Evolutionary conservation across 2,329 filamentous ascomycete species (phyloP).

Genomic region (Knufia petricola): DNA sequence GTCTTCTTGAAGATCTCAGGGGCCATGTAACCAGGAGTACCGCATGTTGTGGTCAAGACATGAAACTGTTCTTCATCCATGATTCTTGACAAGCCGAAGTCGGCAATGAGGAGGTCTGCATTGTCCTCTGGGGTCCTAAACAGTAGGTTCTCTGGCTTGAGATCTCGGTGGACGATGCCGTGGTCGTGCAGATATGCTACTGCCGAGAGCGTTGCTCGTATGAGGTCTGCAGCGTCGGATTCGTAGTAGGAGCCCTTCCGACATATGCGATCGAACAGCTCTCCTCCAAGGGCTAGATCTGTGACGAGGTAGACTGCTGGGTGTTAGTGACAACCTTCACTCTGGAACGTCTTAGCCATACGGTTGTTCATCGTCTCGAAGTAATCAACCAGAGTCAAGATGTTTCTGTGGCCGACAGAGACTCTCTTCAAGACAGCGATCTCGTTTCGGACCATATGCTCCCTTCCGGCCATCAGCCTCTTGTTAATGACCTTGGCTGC

Average conservation of each 20-base stretch:
- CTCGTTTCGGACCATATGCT: constrained; percentile 99
- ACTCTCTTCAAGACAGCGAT: constrained; percentile 95
- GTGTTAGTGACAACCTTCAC: constrained; percentile 14
- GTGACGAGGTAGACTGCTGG: constrained; percentile 79
- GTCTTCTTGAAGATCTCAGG: constrained; percentile 99
- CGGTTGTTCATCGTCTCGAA: constrained; percentile 99
- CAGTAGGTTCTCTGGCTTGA: constrained; percentile 94
- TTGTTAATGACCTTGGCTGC: constrained; percentile 99
- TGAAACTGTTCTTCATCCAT: constrained; percentile 99
- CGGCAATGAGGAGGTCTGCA: constrained; percentile 89
- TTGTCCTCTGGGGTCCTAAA: constrained; percentile 98
- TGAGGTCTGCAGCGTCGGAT: constrained; percentile 88
- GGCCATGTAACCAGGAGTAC: constrained; percentile 97
- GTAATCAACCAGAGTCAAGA: constrained; percentile 94
- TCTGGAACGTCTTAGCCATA: constrained; percentile 29
- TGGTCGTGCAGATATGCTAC: constrained; percentile 98
- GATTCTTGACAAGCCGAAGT: constrained; percentile 90
- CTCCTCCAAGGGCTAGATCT: constrained; percentile 88
- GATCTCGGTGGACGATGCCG: constrained; percentile 92
- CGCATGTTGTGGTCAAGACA: constrained; percentile 92
- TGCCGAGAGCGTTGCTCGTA: constrained; percentile 89
- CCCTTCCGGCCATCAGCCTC: constrained; percentile 87
- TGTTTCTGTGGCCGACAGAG: constrained; percentile 99
- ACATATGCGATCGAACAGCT: constrained; percentile 97
- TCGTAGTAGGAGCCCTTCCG: constrained; percentile 98